phyloP scores from a whole-genome alignment of 495 filamentous ascomycete genomes.

The Aspergillus wentii region DNA sequence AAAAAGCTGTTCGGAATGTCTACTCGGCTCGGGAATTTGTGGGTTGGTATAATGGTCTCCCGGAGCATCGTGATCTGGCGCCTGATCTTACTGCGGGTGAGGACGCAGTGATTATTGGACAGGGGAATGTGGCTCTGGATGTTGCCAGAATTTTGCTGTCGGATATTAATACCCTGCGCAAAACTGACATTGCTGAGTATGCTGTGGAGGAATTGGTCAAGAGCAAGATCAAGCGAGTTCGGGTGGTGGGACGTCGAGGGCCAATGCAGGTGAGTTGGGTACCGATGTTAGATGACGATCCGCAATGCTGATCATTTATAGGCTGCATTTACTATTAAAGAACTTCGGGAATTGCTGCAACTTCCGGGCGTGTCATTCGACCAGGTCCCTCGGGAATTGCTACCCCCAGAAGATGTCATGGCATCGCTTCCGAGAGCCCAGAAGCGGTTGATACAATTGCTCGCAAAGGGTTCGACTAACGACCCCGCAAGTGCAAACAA shows the following conservation, averaged over 20 bases:
- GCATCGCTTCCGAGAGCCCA: slow-evolving; percentile 64
- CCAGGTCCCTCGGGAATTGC: slow-evolving; percentile 56
- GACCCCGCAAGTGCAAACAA: slow-evolving; percentile 44
- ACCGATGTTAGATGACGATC: slow-evolving; percentile 4
- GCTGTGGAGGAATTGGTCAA: slow-evolving; percentile 68
- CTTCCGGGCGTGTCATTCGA: slow-evolving; percentile 70
- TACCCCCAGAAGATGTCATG: slow-evolving; percentile 53
- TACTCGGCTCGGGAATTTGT: slow-evolving; percentile 92
- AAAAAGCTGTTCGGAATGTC: slow-evolving; percentile 63
- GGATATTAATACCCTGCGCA: slow-evolving; percentile 62
- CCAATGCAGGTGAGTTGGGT: slow-evolving; percentile 64
- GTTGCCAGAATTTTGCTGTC: slow-evolving; percentile 83
- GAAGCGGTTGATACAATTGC: slow-evolving; percentile 72
- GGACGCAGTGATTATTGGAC: slow-evolving; percentile 83
- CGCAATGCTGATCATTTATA: slow-evolving; percentile 22
- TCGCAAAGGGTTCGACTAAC: slow-evolving; percentile 64
- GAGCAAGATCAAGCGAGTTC: slow-evolving; percentile 74
- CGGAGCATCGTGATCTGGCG: slow-evolving; percentile 70
- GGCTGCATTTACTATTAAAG: slow-evolving; percentile 93
- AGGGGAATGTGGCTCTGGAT: slow-evolving; percentile 94
- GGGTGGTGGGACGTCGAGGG: slow-evolving; percentile 80
- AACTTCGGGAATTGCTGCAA: slow-evolving; percentile 79
- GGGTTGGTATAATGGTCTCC: slow-evolving; percentile 96
- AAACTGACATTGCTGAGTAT: slow-evolving; percentile 83
- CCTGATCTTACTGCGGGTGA: slow-evolving; percentile 76